Evolutionary conservation across 2,329 filamentous ascomycete genomes (phyloP), one percentile per base, ranked within the genome.

Genomic region (Aspergillus ochraceoroseus): DNA sequence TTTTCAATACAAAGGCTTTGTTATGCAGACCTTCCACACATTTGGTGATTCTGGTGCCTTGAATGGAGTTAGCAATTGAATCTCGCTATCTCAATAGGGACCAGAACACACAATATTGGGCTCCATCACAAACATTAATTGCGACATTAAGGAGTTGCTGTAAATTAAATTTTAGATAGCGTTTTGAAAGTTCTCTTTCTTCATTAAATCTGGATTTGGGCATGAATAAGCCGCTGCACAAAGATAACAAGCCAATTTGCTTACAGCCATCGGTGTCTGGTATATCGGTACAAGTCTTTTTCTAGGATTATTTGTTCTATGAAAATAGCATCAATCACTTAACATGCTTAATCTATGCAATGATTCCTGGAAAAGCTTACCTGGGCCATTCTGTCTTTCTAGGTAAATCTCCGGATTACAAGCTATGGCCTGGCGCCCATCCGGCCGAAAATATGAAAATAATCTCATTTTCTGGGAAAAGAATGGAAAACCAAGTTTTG

Each of bases 1-100:
- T 57, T n/a, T 48, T 55, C 42, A 68, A 45, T 3, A 60, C 39
- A 32, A 67, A 63, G n/a, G 59, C 59, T 56, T 65, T 49, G 43
- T 59, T 65, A 41, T 54, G 54, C 13, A 57, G 44, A 1, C 62
- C 62, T 46, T 65, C 62, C 2, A 47, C 32, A 15, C 56, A 58
- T 46, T 62, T 63, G 5, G 46, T 31, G 20, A 63, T 38, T 44
- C 47, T 58, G 36, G 41, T 57, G 30, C 57, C 54, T 59, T 13
- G 2, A 7, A 1, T 23, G 15, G 3, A 22, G 14, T 30, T 32
- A 17, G 17, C 13, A 9, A 32, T 15, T 18, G n/a, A 31, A 4
- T 31, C 3, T 31, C 11, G 2, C 9, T 11, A 14, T 12, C 22
- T 9, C 8, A 1, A 0, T 26, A 29, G 12, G 15, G 17, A 12